Evolutionary conservation across 257 asterid species (phyloP), one percentile per base, ranked within the genome.

Genomic region (Fraxinus quadrangulata): DNA sequence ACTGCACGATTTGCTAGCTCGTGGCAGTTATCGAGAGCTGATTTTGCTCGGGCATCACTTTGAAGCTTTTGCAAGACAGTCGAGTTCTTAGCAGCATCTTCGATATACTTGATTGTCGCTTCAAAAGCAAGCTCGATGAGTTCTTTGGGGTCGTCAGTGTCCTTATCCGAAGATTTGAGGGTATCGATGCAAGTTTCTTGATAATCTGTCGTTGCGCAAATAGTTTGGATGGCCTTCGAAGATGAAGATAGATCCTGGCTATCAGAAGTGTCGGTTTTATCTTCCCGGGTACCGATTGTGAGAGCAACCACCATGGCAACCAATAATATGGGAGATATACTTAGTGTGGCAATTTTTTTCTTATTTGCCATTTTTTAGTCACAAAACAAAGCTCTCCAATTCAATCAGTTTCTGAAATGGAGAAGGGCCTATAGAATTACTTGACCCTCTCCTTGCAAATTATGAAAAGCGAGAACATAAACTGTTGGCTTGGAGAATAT

Each of bases 221-320:
- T 83, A 31, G 69, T 73, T 28, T 42, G 69, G 42, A 81, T 76
- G 65, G 82, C 82, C 65, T 74, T 78, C 0, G n/a, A 9, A 63
- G 96, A 87, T 0, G 91, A 26, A 9, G 86, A 37, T 0, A 84
- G 51, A 0, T 84, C 86, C 16, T 72, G 75, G 12, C 21, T 40
- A 47, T 13, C 45, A 47, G 56, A 47, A 1, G 9, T 36, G 0
- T 83, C 70, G 0, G 81, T n/a, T 2, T 74, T 84, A 0, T 17
- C 78, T 2, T 30, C 69, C 69, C 69, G 70, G 67, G 72, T 66
- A 8, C 84, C 84, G 0, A 88, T 11, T 31, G 85, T 71, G 1
- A 88, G 77, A 6, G 91, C 95, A 3, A 86, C 87, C 47, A 89
- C 85, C 93, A 92, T 86, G 5, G 93, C 91, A 12, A 89, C 88